A percentile compares a stretch with the other conserved stretches of the same genome.
These are phyloP conservation scores for Blastobotrys illinoisensis DNA, from an alignment of 1,139 yeast species.

Conservation along the genomic window DNA sequence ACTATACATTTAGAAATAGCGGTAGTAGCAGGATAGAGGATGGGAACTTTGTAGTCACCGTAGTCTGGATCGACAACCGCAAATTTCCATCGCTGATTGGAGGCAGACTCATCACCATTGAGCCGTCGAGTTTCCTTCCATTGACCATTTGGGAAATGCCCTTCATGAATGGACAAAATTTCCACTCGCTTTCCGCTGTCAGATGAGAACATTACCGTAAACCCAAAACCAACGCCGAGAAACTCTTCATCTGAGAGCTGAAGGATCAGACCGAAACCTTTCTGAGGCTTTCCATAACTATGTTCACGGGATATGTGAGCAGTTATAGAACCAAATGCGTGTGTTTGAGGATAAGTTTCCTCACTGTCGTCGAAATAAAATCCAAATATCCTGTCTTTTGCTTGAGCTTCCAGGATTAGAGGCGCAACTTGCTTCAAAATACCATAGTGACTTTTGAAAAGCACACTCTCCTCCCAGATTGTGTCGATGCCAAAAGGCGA, in stretches of 20 bases:
- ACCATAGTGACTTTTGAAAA: slow-evolving; percentile 9
- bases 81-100: background rate
- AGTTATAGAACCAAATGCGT: background rate
- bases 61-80: background rate
- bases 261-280: slow-evolving; percentile 11
- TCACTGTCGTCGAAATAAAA: slow-evolving; percentile 10
- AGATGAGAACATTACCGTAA: slow-evolving; percentile 5
- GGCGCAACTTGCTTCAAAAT: slow-evolving; percentile 9
- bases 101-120: background rate
- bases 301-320: slow-evolving; percentile 6
- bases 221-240: slow-evolving; percentile 12
- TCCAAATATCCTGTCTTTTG: slow-evolving; percentile 9
- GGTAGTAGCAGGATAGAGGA: background rate
- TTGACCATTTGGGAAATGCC: background rate
- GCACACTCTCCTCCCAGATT: slow-evolving; percentile 8
- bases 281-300: slow-evolving; percentile 10
- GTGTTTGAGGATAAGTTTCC: slow-evolving; percentile 1
- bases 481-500: slow-evolving; percentile 14
- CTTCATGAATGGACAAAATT: background rate
- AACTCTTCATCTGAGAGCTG: slow-evolving; percentile 7
- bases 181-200: background rate
- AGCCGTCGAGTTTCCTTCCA: background rate
- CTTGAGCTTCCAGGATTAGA: slow-evolving; percentile 10
- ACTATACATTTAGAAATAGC: background rate
- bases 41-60: background rate